Conservation (phyloP, 768 basidiomycete species). For the Lactarius hatsudake region DNA sequence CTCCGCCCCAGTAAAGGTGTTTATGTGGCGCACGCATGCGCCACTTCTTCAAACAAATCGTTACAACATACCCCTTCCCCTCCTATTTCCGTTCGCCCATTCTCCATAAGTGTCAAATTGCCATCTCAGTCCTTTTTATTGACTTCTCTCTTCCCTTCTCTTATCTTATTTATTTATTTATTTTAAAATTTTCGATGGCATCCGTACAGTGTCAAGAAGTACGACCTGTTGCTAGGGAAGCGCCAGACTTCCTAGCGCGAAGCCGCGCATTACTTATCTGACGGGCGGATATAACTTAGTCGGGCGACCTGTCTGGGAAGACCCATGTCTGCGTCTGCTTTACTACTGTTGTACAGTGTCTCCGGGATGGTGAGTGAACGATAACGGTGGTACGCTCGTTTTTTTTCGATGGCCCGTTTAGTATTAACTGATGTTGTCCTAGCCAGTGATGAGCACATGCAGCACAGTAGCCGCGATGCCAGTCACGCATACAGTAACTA, state of each 20-base stretch:
- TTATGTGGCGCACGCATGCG: background rate
- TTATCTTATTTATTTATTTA: background rate
- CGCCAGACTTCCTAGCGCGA: background rate
- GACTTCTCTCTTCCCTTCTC: background rate
- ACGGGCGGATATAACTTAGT: slow-evolving; percentile 8
- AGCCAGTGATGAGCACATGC: background rate
- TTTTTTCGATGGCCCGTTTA: background rate
- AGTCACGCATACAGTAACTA: background rate
- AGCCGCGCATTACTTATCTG: background rate
- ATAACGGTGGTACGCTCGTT: background rate
- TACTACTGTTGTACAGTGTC: background rate
- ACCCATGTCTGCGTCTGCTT: background rate
- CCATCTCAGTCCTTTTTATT: background rate
- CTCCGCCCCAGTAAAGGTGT: background rate
- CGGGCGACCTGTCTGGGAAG: slow-evolving; percentile 6
- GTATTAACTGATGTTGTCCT: background rate
- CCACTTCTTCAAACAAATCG: background rate
- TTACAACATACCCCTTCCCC: background rate
- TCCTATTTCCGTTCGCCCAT: background rate
- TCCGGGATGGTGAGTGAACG: background rate
- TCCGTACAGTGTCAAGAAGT: no score
- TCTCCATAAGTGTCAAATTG: background rate
- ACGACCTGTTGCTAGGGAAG: background rate
- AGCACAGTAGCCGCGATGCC: background rate
- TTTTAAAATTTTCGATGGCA: background rate